Evolutionary conservation across 2,329 filamentous ascomycete species (phyloP).

Genomic region (Phialophora chinensis): DNA sequence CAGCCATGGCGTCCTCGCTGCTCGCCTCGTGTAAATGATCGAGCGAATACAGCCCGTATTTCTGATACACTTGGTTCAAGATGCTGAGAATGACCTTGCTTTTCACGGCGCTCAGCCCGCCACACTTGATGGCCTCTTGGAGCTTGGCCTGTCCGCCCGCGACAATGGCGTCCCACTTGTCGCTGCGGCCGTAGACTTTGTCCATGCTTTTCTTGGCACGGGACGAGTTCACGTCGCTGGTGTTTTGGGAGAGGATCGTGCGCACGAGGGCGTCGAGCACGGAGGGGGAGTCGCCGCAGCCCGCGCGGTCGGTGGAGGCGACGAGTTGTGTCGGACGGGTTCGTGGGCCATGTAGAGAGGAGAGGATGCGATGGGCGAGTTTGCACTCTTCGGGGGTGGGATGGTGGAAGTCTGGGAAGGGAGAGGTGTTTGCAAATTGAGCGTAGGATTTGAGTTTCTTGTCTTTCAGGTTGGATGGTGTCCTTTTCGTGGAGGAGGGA

Average conservation of each 20-base stretch:
- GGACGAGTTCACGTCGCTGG: conserved; percentile 65
- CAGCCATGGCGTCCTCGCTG: conserved; percentile 63
- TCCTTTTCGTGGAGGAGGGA: conserved; percentile 7
- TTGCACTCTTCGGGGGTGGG: conserved; percentile 74
- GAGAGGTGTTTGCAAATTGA: conserved; percentile 58
- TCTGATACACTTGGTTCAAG: conserved; percentile 37
- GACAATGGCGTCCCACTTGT: conserved; percentile 56
- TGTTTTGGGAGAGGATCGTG: conserved; percentile 67
- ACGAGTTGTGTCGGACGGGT: conserved; percentile 70
- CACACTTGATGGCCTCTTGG: conserved; percentile 52
- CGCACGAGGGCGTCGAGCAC: conserved; percentile 69
- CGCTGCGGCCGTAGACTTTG: conserved; percentile 67
- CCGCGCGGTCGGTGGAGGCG: conserved; percentile 71
- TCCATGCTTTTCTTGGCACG: conserved; percentile 76
- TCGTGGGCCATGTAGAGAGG: conserved; percentile 68
- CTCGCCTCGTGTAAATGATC: conserved; percentile 62
- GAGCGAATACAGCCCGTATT: conserved; percentile 46
- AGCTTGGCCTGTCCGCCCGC: conserved; percentile 52
- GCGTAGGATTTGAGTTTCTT: conserved; percentile 46
- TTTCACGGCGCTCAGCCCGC: conserved; percentile 74
- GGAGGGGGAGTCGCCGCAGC: conserved; percentile 70
- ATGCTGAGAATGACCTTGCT: conserved; percentile 40
- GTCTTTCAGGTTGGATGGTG: conserved; percentile 26
- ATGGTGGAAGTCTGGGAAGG: conserved; percentile 69
- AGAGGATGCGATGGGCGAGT: conserved; percentile 70